Evolutionary conservation across 345 rosid genomes (phyloP).

Genomic region (Brassica juncea): DNA sequence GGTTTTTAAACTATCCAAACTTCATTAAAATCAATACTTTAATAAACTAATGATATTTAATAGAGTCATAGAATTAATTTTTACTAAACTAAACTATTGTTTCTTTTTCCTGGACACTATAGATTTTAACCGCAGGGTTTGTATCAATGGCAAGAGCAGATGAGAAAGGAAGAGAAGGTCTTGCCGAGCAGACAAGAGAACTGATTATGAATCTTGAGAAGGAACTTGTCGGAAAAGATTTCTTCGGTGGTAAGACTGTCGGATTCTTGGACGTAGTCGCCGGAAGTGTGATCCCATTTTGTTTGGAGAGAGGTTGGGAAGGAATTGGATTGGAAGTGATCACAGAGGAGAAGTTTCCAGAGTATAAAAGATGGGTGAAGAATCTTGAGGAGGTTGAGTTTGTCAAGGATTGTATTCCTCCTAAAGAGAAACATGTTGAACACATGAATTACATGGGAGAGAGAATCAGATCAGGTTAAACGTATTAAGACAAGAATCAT

Average conservation of each 20-base stretch:
- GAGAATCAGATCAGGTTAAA: slow-evolving; percentile 16
- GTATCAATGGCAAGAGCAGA: slow-evolving; percentile 13
- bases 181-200: slow-evolving; percentile 29
- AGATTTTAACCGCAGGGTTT: background rate
- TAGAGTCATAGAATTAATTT: background rate
- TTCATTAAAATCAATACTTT: background rate
- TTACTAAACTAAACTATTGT: background rate
- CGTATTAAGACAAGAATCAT: background rate
- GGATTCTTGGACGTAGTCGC: slow-evolving; percentile 45
- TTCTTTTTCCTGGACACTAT: background rate
- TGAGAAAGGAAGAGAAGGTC: slow-evolving; percentile 22
- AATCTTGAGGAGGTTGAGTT: slow-evolving; percentile 24
- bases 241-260: slow-evolving; percentile 41
- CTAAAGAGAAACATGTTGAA: slow-evolving; percentile 32
- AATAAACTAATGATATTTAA: background rate
- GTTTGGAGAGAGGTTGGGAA: slow-evolving; percentile 41
- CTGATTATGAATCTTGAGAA: slow-evolving; percentile 41
- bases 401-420: slow-evolving; percentile 36
- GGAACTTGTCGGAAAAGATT: slow-evolving; percentile 42
- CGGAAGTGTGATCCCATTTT: slow-evolving; percentile 33
- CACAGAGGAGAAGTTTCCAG: slow-evolving; percentile 33
- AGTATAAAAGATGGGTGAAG: slow-evolving; percentile 22
- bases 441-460: slow-evolving; percentile 28
- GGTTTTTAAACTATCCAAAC: background rate
- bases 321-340: slow-evolving; percentile 27